Base-by-base conservation (phyloP, 768 basidiomycete genomes). In the Rhizopogon vesiculosus region DNA sequence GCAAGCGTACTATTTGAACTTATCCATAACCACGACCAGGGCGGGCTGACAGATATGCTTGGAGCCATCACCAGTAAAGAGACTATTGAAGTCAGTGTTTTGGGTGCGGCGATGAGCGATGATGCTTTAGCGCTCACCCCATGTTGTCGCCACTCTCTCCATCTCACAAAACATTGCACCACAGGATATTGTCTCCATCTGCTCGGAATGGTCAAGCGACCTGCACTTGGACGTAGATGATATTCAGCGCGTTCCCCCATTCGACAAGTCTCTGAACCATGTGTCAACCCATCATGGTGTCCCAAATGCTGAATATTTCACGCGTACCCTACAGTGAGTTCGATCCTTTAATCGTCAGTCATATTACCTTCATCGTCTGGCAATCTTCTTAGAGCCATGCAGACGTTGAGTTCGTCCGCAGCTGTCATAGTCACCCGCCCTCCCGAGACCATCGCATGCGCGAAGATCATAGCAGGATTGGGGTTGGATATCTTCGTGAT, bases 401-500 rank as follows among this genome's bases (percentile, higher is more conserved):
- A 54, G 22, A 52, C 35, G 9, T 56, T 54, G 1, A 62, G 54
- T 42, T 61, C 19, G 29, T 66, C 56, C 64, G 73, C 49, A 56
- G 75, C 43, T 78, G 78, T 52, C 35, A 74, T 87, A 46, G 81
- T 89, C 58, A 89, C 87, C 0, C 83, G 85, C 22, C 85, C 87
- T 38, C 86, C 87, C 0, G 87, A 88, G 63, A 87, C 89, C 51
- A 66, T 88, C 16, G 74, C 79, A 18, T 80, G 83, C 62, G 62
- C 84, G 57, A 74, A 70, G 56, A 61, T 75, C 38, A 51, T 57
- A 33, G 22, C 22, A 25, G 61, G 50, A 15, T 39, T 51, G 9
- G 29, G 45, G 1, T 39, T 50, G 16, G 65, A 69, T 18, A 64
- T 82, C 15, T 87, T 82, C 59, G 74, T 81, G 42, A 69, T 87